Evolutionary conservation across 2,329 filamentous ascomycete genomes (phyloP), one percentile per base, ranked within the genome.

Genomic region (Talaromyces sp.): DNA sequence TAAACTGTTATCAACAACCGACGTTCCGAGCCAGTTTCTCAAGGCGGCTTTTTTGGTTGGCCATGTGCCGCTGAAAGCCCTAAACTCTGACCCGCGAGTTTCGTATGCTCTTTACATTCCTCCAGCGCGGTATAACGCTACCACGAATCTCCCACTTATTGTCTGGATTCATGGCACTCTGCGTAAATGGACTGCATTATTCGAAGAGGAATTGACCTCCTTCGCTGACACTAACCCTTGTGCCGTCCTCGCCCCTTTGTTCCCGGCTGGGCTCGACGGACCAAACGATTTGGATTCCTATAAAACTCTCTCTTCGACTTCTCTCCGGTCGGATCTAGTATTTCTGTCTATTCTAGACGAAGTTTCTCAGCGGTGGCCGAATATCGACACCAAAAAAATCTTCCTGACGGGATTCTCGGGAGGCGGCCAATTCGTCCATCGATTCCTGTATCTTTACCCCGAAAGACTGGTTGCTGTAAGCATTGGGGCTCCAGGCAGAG

Each of bases 361-460:
- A 63, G 64, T 73, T 9, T 62, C 64, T 9, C 7, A 39, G 5
- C 60, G 69, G 11, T 73, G 69, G 70, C 69, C 67, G 1, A 70
- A 68, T 6, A 69, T 74, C 44, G 65, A 65, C 2, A 71, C 69
- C 1, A 56, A 66, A 4, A 69, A 67, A 47, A 33, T 73, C 27
- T 71, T 68, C 53, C 42, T 74, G 9, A 64, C 67, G 62, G 72
- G 71, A 0, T 73, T 70, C 49, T 72, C 70, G 7, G 71, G 70
- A 0, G 72, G 72, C 28, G 72, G 70, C 2, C 71, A 75, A 59
- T 73, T 74, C 59, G 64, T 64, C 0, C 71, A 71, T 33, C 65
- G 72, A 15, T 72, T 75, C 55, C 59, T 73, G 11, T 74, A 72
- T 58, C 59, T 75, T 22, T 65, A 73, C 61, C 69, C 72, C 2